Evolutionary conservation across 441 rosid species (phyloP), one percentile per base, ranked within the genome.

Genomic region (Bocquillonia castaneifolia): DNA sequence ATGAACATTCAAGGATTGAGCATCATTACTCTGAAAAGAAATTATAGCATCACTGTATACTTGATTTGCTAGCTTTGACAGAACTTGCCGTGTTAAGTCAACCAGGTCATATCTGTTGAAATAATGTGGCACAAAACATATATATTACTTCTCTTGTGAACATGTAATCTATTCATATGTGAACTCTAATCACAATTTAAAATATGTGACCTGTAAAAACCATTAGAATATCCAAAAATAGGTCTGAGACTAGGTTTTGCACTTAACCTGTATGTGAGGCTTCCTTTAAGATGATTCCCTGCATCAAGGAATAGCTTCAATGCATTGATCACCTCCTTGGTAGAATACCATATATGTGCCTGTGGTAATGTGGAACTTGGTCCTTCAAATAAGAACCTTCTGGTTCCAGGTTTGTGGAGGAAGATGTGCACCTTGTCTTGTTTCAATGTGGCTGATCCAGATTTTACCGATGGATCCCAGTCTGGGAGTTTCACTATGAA

Each of bases 291-390:
- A 63, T 79, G 85, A 78, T 76, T 77, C 75, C 99, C 97, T 44
- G 85, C 89, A 39, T 81, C 86, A 34, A 92, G 80, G 81, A 94
- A 92, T 34, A 88, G 79, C 52, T 62, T 70, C 64, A 94, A 82
- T 71, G 94, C 97, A 59, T 73, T 59, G 71, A 85, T 60, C 50
- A 83, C 93, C 44, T 86, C 86, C 51, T 66, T 58, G 57, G 85
- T 77, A n/a, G 96, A 83, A 71, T 94, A 94, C 99, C 99, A 94
- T 76, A 87, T 61, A 86, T 94, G 99, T 22, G 96, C 86, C 79
- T 77, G 80, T 31, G 97, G 99, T 40, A 86, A 54, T 74, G 39
- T 72, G 15, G 91, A 79, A 78, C 52, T 78, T n/a, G 62, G 69
- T 15, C 73, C 79, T 81, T 85, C 76, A 58, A 77, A 78, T 74